Evolutionary conservation across 441 rosid species (phyloP).

Genomic region (Viola pubescens): DNA sequence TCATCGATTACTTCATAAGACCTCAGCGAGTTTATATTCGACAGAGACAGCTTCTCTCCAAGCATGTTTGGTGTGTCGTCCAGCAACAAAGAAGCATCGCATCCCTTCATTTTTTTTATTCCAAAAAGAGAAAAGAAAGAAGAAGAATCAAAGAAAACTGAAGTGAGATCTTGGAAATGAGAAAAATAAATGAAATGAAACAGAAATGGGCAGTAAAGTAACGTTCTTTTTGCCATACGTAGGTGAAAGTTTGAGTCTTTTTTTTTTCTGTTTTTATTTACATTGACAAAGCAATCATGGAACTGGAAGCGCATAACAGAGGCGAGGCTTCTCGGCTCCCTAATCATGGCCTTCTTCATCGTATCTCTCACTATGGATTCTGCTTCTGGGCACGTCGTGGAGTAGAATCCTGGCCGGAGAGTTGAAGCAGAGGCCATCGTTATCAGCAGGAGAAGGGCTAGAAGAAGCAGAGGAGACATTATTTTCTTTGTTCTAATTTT

Average conservation of each 20-base stretch:
- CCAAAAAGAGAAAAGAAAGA: background rate
- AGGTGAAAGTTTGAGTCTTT: background rate
- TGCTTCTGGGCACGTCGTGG: slow-evolving; percentile 64
- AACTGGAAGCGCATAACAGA: slow-evolving; percentile 96
- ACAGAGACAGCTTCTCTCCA: slow-evolving; percentile 78
- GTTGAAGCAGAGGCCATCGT: slow-evolving; percentile 17
- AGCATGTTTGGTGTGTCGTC: slow-evolving; percentile 82
- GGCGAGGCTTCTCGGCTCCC: slow-evolving; percentile 76
- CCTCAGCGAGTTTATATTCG: slow-evolving; percentile 79
- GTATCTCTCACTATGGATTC: slow-evolving; percentile 52
- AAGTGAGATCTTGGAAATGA: background rate
- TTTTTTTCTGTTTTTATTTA: slow-evolving; percentile 12
- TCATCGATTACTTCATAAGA: slow-evolving; percentile 71
- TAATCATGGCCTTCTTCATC: slow-evolving; percentile 49
- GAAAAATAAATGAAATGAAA: background rate
- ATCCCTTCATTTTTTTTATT: slow-evolving; percentile 38
- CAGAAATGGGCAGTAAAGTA: too few species aligned
- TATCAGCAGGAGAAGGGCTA: slow-evolving; percentile 24
- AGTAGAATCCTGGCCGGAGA: slow-evolving; percentile 64
- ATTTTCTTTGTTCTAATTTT: background rate
- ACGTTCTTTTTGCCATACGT: background rate
- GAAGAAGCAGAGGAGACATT: slow-evolving; percentile 13
- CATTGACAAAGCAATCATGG: slow-evolving; percentile 95
- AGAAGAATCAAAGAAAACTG: background rate
- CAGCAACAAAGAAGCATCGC: slow-evolving; percentile 82